These are phyloP conservation scores for Pythium brachiatum DNA, from an alignment of 352 stramenopile species.

Conservation along the genomic window DNA sequence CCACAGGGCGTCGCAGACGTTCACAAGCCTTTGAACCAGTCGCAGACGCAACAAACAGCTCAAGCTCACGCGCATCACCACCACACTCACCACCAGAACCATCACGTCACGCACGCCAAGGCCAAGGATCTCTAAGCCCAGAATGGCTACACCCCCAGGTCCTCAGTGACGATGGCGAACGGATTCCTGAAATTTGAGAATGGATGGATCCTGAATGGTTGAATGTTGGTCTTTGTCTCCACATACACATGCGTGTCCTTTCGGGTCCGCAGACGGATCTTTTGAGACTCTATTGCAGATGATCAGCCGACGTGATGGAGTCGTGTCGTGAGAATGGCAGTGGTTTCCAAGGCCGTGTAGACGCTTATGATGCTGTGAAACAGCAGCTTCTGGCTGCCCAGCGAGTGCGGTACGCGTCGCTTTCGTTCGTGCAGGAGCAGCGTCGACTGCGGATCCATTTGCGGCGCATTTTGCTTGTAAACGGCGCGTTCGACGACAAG, in stretches of 20 bases:
- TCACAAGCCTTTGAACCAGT: constrained; percentile 13
- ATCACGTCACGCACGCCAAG: constrained; percentile 8
- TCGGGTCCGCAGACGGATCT: not conserved
- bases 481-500: not conserved
- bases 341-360: not conserved
- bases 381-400: not conserved
- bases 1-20: constrained; percentile 4
- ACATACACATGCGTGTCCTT: not conserved
- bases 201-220: not conserved
- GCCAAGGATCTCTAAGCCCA: constrained; percentile 16
- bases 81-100: constrained; percentile 6
- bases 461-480: constrained; percentile 14
- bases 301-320: not conserved
- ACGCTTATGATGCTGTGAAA: not conserved
- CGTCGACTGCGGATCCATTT: constrained; percentile 25
- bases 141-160: too few species aligned
- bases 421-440: constrained; percentile 20
- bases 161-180: not conserved
- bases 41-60: not conserved
- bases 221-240: not conserved
- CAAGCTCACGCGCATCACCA: constrained; percentile 9
- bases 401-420: constrained; percentile 1
- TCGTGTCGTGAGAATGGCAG: not conserved
- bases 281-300: not conserved
- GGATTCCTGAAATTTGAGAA: constrained; percentile 4